Percentiles rank a stretch among this genome's conserved stretches.
phyloP scores from a whole-genome alignment of 2,329 filamentous ascomycete species.

The Penicillium concentricum region DNA sequence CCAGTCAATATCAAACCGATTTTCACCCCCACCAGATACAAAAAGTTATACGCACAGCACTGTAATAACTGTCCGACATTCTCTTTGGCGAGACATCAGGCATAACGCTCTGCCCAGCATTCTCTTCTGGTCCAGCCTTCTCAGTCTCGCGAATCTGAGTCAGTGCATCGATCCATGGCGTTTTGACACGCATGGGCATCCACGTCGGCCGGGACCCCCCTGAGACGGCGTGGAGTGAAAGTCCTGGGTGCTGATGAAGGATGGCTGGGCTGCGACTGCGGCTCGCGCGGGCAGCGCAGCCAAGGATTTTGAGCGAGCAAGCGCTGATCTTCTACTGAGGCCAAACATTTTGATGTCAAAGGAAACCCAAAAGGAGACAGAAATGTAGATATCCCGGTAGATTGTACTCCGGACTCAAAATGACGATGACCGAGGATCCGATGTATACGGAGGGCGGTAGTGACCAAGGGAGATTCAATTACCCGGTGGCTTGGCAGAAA shows the following conservation, averaged over 20 bases:
- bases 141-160: slow-evolving; percentile 51
- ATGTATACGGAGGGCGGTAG: not conserved
- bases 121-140: slow-evolving; percentile 19
- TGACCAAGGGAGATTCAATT: not conserved
- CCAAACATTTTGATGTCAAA: slow-evolving; percentile 13
- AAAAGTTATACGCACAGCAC: slow-evolving; percentile 52
- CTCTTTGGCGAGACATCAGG: slow-evolving; percentile 63
- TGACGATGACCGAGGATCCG: slow-evolving; percentile 16
- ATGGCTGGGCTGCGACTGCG: slow-evolving; percentile 9
- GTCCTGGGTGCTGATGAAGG: slow-evolving; percentile 13
- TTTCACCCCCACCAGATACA: not conserved
- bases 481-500: not conserved
- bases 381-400: not conserved
- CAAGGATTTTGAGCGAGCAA: slow-evolving; percentile 23
- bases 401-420: slow-evolving; percentile 2
- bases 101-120: slow-evolving; percentile 36
- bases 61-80: slow-evolving; percentile 71
- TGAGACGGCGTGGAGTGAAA: slow-evolving; percentile 31
- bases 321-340: slow-evolving; percentile 20
- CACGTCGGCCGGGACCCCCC: slow-evolving; percentile 35
- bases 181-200: slow-evolving; percentile 60
- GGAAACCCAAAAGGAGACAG: not conserved
- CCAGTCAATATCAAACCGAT: not conserved
- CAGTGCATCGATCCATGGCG: slow-evolving; percentile 68
- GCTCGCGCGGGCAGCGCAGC: slow-evolving; percentile 13